Base-by-base conservation (phyloP, 2,329 filamentous ascomycete genomes). In the Penicillium fuscoglaucum region DNA sequence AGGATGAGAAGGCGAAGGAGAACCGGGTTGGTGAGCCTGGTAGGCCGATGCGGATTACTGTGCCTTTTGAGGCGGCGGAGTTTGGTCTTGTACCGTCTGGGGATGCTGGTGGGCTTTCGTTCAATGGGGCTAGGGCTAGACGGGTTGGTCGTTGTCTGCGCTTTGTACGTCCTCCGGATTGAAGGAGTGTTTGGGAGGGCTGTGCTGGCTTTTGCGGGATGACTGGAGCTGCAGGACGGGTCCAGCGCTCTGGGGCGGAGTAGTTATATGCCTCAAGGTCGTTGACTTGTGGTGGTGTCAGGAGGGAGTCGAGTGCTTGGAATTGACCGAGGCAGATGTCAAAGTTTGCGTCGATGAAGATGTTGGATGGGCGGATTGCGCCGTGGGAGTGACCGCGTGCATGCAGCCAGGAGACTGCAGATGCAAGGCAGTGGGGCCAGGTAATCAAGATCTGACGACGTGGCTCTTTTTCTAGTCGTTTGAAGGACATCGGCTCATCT, bases 181-280 rank as follows among this genome's bases (percentile, higher is more conserved):
- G 76, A 17, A 77, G 72, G 4, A 65, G 55, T 37, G 72, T 67
- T 43, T 69, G 66, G 13, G 69, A 55, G 9, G 70, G 63, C 10
- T 66, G 67, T 46, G 63, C 9, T 15, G 52, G 24, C 2, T 46
- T 67, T 67, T 72, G 76, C 45, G 76, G 74, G 6, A 76, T 61
- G 24, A 57, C 43, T 8, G 58, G 49, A 7, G 70, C 75, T 6
- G 67, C 67, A 29, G 70, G 74, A 51, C 70, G 76, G 49, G 71
- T 72, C 76, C 79, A 81, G 46, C 78, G 78, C 56, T 88, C 85
- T 4, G 85, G 84, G 0, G 84, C 80, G 5, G 80, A 79, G 64
- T 87, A 87, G 45, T 85, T 80, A 68, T 86, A 86, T 8, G 77
- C 74, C 61, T 87, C 84, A 43, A 82, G 80, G 48, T 83, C 80